Evolutionary conservation across 140 eudicot genomes (phyloP), one percentile per base, ranked within the genome.

Genomic region (Ambrosia hybrid): DNA sequence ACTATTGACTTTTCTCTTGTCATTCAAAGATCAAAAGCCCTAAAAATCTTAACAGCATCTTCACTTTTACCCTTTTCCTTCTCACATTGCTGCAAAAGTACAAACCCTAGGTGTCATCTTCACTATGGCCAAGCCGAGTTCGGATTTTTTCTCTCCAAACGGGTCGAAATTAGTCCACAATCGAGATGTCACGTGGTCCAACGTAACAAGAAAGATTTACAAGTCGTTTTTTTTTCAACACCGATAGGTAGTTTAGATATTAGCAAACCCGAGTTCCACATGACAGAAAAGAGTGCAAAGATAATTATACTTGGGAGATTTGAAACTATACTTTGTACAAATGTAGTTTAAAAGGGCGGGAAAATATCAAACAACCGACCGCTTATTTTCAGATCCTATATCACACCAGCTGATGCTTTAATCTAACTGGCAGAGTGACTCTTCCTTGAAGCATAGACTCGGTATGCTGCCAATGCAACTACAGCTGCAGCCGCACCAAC

Each of bases 401-500:
- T 57, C 33, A 74, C 73, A 74, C 59, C 57, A 70, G 69, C 51
- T 71, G 62, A 41, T n/a, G 68, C 65, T 75, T 61, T 77, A 55
- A 70, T 66, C 84, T 87, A 92, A 72, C 77, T 78, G 73, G 85
- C 52, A 48, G 94, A 86, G 75, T 71, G 74, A 52, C 83, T 93
- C 86, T 85, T 93, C 81, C 96, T 82, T 67, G 85, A 75, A 68
- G 97, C 89, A 77, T 87, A 93, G n/a, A 85, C 80, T 67, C 89
- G 91, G 72, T 93, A 93, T 30, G 96, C 97, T 38, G 94, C 96
- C 83, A 90, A 78, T 48, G 88, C 96, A 61, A 90, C 78, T 52
- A 90, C 86, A 5, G 93, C 84, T 11, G 87, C 86, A 70, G 95
- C 98, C 61, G 96, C 88, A 64, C 93, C 95, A 59, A 93, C 98